A percentile compares a stretch with the other conserved stretches of the same genome.
Conservation (phyloP, 106 monocot genomes). For the Hemerocallis citrina region DNA sequence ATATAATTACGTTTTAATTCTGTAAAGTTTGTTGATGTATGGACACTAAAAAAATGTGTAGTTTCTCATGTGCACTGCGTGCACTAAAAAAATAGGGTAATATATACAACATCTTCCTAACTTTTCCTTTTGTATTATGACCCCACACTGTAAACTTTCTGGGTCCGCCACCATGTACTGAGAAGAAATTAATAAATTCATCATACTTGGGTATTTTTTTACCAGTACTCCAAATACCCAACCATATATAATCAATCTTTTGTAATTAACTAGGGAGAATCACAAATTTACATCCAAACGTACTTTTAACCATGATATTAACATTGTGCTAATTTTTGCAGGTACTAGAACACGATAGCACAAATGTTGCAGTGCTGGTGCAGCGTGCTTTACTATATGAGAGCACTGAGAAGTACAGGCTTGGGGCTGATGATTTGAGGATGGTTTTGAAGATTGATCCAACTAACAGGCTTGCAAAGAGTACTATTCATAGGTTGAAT, state of each 20-base stretch:
- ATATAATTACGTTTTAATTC: too few relatives aligned
- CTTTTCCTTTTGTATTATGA: too few relatives aligned
- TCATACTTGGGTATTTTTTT: not conserved
- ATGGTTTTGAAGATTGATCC: conserved; percentile 91
- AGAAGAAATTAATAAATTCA: not conserved
- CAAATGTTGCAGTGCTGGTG: conserved; percentile 75
- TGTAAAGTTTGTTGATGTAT: too few relatives aligned
- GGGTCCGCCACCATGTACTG: too few relatives aligned
- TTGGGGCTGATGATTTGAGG: conserved; percentile 90
- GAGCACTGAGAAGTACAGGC: conserved; percentile 87
- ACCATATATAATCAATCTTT: not conserved
- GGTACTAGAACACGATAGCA: conserved; percentile 65
- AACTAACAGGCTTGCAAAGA: conserved; percentile 74
- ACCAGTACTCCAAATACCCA: not conserved
- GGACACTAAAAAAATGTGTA: too few relatives aligned
- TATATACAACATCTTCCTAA: too few relatives aligned
- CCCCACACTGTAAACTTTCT: too few relatives aligned
- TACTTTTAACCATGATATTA: not conserved
- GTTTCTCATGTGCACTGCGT: too few relatives aligned
- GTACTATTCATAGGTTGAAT: conserved; percentile 74
- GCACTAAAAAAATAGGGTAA: too few relatives aligned
- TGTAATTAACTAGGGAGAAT: not conserved
- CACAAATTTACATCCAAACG: not conserved
- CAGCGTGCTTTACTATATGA: conserved; percentile 97
- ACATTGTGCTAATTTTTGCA: conserved; percentile 17